Evolutionary conservation across 768 basidiomycete species (phyloP).

Genomic region (Pleurotus cornucopiae): DNA sequence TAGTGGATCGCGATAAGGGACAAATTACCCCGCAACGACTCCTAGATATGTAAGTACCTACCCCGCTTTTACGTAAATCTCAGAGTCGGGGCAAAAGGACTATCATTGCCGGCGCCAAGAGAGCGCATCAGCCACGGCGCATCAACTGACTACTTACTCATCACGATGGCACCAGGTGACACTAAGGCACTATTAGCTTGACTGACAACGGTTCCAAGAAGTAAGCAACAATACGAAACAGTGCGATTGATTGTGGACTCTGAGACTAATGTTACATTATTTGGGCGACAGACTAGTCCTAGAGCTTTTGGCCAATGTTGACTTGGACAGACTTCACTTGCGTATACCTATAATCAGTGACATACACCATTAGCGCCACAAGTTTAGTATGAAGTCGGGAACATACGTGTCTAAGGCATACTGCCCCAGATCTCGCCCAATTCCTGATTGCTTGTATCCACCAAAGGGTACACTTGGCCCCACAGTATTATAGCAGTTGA

Average conservation of each 20-base stretch:
- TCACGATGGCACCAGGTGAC: too few species aligned
- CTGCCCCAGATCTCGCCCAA: constrained; percentile 57
- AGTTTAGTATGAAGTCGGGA: neutral
- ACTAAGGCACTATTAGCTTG: too few species aligned
- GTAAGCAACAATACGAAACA: neutral
- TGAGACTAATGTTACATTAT: neutral
- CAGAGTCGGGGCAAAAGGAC: too few species aligned
- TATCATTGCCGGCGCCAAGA: too few species aligned
- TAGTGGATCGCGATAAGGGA: constrained; percentile 12
- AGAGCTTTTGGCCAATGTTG: constrained; percentile 35
- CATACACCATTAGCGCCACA: neutral
- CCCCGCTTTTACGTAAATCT: too few species aligned
- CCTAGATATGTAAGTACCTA: too few species aligned
- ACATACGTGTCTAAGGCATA: constrained; percentile 44
- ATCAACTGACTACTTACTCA: too few species aligned
- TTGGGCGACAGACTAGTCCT: neutral
- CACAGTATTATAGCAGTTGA: constrained; percentile 32
- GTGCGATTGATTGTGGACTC: neutral
- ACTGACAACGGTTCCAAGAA: too few species aligned
- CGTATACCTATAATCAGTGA: constrained; percentile 29
- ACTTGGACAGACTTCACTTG: constrained; percentile 53
- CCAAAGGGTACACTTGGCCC: constrained; percentile 55
- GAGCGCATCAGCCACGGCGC: too few species aligned
- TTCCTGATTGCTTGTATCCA: constrained; percentile 59
- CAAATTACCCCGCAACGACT: neutral